Evolutionary conservation across 2,329 filamentous ascomycete species (phyloP).

Genomic region (Hypoxylon sp.): DNA sequence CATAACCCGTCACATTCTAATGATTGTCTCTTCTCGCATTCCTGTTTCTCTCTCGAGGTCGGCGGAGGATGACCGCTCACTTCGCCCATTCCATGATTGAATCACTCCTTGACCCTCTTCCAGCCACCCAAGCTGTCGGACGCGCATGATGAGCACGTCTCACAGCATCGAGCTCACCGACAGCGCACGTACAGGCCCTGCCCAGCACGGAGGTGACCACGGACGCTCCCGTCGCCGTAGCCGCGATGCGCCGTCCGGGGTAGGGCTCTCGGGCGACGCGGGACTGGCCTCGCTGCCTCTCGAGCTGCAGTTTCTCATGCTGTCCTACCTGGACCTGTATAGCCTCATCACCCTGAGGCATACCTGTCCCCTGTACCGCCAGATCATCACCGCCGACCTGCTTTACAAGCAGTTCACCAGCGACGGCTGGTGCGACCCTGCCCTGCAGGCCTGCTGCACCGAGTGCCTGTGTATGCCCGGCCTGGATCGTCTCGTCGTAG

Average conservation of each 20-base stretch:
- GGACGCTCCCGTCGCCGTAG: neutral
- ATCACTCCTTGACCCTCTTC: constrained; percentile 12
- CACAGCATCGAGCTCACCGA: constrained; percentile 33
- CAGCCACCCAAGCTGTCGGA: constrained; percentile 6
- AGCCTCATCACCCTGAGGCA: constrained; percentile 39
- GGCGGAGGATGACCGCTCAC: constrained; percentile 27
- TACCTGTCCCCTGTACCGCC: constrained; percentile 36
- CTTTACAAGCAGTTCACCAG: constrained; percentile 38
- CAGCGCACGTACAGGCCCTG: constrained; percentile 5
- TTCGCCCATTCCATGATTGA: constrained; percentile 35
- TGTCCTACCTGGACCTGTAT: constrained; percentile 39
- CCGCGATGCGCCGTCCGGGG: constrained; percentile 13
- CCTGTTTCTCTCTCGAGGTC: constrained; percentile 22
- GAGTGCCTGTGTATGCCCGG: constrained; percentile 42
- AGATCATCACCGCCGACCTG: constrained; percentile 41
- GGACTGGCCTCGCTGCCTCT: constrained; percentile 38
- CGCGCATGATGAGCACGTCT: constrained; percentile 33
- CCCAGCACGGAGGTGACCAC: constrained; percentile 6
- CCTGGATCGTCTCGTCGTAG: constrained; percentile 40
- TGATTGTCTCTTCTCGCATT: constrained; percentile 20
- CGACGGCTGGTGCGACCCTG: constrained; percentile 27
- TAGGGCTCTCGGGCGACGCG: constrained; percentile 2
- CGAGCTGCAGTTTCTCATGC: constrained; percentile 43
- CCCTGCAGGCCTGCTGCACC: constrained; percentile 39
- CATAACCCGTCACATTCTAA: constrained; percentile 31